Percentiles rank a stretch among this genome's conserved stretches.
phyloP scores from a whole-genome alignment of 2,329 filamentous ascomycete genomes.

The Beauveria sp. region DNA sequence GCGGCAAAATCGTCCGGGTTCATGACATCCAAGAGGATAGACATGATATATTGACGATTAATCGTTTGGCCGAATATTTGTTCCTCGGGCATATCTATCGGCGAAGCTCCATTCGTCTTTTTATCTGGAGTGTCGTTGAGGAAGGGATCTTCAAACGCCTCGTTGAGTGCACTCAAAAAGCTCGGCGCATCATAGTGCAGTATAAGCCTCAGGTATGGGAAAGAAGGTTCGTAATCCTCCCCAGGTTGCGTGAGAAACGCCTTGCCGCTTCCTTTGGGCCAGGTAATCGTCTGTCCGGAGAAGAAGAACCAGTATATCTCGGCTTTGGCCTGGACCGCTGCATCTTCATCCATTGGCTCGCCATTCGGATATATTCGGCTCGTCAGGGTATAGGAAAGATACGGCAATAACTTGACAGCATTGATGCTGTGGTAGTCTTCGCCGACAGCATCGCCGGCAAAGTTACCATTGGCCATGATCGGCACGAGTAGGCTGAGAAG shows the following conservation, averaged over 20 bases:
- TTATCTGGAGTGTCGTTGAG: conserved; percentile 72
- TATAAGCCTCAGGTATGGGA: conserved; percentile 77
- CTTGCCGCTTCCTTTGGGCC: conserved; percentile 59
- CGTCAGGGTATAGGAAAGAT: conserved; percentile 85
- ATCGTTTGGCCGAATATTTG: conserved; percentile 63
- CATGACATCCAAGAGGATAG: conserved; percentile 88
- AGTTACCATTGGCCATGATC: conserved; percentile 48
- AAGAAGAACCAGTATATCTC: conserved; percentile 93
- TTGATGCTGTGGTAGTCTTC: conserved; percentile 58
- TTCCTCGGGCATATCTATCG: conserved; percentile 52
- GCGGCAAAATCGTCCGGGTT: conserved; percentile 64
- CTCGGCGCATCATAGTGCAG: conserved; percentile 84
- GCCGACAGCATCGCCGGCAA: conserved; percentile 46
- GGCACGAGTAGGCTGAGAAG: conserved; percentile 62
- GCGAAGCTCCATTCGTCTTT: conserved; percentile 42
- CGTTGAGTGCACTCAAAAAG: conserved; percentile 91
- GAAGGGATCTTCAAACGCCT: conserved; percentile 93
- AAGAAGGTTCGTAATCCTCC: conserved; percentile 59
- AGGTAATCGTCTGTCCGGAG: conserved; percentile 67
- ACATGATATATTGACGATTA: conserved; percentile 86
- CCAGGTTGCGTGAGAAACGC: conserved; percentile 53
- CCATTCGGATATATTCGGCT: conserved; percentile 88
- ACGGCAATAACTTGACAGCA: conserved; percentile 88
- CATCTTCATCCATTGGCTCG: conserved; percentile 61
- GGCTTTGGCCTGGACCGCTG: conserved; percentile 70